Percentiles rank a stretch among this genome's conserved stretches.
These are phyloP conservation scores for Catunica adiposa DNA, from an alignment of 2,329 filamentous ascomycete species.

Conservation along the genomic window DNA sequence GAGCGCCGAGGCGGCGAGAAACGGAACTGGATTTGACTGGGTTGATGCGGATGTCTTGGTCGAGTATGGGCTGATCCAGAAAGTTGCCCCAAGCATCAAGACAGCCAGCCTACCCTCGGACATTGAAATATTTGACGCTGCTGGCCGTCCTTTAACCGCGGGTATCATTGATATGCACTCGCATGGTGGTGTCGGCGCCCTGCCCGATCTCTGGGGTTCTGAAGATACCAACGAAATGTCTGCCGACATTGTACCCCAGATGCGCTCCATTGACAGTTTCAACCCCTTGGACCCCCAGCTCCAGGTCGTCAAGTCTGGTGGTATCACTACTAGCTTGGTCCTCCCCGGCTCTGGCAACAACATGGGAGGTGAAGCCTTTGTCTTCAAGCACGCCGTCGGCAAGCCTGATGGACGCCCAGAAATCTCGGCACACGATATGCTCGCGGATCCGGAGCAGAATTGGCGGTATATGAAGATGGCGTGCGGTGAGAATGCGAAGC, in stretches of 20 bases:
- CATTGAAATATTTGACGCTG: slow-evolving; percentile 33
- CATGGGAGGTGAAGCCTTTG: slow-evolving; percentile 53
- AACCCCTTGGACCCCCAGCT: slow-evolving; percentile 48
- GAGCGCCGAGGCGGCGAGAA: slow-evolving; percentile 31
- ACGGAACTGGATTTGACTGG: slow-evolving; percentile 46
- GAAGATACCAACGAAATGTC: slow-evolving; percentile 48
- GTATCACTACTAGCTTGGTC: slow-evolving; percentile 52
- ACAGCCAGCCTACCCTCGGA: neutral
- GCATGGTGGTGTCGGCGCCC: slow-evolving; percentile 42
- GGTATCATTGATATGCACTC: slow-evolving; percentile 60
- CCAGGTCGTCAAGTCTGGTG: slow-evolving; percentile 53
- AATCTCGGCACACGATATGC: slow-evolving; percentile 44
- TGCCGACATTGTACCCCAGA: slow-evolving; percentile 48
- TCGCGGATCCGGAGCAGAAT: slow-evolving; percentile 47
- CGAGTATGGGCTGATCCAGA: slow-evolving; percentile 43
- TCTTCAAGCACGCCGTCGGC: slow-evolving; percentile 52
- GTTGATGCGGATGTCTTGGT: slow-evolving; percentile 41
- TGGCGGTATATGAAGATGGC: slow-evolving; percentile 67
- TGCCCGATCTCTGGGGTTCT: slow-evolving; percentile 38
- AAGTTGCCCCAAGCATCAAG: slow-evolving; percentile 31
- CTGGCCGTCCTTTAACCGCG: slow-evolving; percentile 44
- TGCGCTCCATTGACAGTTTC: slow-evolving; percentile 48
- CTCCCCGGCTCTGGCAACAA: slow-evolving; percentile 57
- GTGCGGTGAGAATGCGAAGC: slow-evolving; percentile 54
- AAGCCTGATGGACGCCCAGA: slow-evolving; percentile 42